These are phyloP conservation scores for Capsicum baccatum DNA, from an alignment of 257 asterid genomes.

Conservation along the genomic window DNA sequence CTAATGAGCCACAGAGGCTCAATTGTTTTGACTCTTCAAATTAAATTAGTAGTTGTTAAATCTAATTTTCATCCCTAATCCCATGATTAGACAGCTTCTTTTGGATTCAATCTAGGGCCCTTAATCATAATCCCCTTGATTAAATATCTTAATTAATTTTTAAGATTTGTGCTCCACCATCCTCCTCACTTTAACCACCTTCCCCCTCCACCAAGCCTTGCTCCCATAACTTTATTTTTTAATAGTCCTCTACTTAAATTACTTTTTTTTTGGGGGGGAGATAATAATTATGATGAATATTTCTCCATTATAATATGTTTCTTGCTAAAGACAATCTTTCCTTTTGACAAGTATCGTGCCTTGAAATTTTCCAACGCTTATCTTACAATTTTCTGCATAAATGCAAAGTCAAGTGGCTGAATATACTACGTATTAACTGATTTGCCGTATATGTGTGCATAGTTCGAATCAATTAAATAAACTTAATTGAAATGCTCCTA, in stretches of 20 bases:
- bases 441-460: background rate
- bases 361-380: background rate
- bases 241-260: conserved; percentile 2
- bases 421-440: background rate
- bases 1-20: background rate
- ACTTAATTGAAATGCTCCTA: background rate
- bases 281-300: background rate
- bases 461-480: background rate
- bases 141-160: conserved; percentile 6
- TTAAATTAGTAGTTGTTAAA: background rate
- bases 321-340: background rate
- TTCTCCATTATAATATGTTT: background rate
- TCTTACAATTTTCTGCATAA: background rate
- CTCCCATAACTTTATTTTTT: conserved; percentile 21
- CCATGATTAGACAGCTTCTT: conserved; percentile 23
- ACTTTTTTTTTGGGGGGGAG: background rate
- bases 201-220: conserved; percentile 21
- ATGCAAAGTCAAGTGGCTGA: background rate
- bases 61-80: conserved; percentile 10
- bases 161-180: conserved; percentile 23
- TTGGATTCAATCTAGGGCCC: conserved; percentile 11
- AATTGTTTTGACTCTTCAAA: conserved; percentile 22
- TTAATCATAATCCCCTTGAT: background rate
- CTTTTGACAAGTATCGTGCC: background rate
- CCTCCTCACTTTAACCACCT: conserved; percentile 21